These are phyloP conservation scores for Leishmania turanica DNA, from an alignment of 208 protist genomes.

Conservation along the genomic window DNA sequence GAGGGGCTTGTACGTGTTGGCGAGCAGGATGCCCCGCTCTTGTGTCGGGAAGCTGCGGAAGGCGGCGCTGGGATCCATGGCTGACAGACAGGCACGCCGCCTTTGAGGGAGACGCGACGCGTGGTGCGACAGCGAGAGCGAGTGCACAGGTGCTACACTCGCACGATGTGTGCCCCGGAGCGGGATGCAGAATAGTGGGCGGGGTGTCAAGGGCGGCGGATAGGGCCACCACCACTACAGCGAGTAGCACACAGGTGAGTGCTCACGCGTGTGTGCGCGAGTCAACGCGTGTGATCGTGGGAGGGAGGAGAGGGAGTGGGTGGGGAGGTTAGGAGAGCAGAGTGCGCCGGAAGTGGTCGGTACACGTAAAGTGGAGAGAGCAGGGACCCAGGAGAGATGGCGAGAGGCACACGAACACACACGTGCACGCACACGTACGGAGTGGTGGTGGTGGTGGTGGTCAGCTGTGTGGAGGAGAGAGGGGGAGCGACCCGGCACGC, in stretches of 20 bases:
- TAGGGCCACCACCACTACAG: neutral
- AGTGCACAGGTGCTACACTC: neutral
- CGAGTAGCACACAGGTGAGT: neutral
- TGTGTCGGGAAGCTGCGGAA: constrained; percentile 48
- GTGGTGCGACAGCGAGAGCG: neutral
- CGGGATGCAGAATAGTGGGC: too few relatives aligned
- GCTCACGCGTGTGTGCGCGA: neutral
- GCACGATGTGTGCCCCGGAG: neutral
- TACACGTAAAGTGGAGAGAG: neutral
- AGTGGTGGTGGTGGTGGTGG: neutral
- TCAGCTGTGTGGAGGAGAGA: neutral
- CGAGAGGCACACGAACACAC: neutral
- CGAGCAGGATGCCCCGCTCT: constrained; percentile 50
- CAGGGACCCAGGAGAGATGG: neutral
- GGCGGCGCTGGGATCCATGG: constrained; percentile 25
- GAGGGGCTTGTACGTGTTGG: constrained; percentile 54
- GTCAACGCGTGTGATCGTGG: neutral
- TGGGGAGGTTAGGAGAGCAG: neutral
- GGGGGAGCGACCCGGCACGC: too few relatives aligned
- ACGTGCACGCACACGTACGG: constrained; percentile 6
- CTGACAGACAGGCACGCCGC: constrained; percentile 4
- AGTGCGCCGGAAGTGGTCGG: neutral
- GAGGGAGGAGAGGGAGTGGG: neutral
- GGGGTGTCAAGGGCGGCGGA: neutral
- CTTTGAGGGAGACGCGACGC: neutral